These are phyloP conservation scores for Lipomyces kockii DNA, from an alignment of 805 yeast species.

Conservation along the genomic window DNA sequence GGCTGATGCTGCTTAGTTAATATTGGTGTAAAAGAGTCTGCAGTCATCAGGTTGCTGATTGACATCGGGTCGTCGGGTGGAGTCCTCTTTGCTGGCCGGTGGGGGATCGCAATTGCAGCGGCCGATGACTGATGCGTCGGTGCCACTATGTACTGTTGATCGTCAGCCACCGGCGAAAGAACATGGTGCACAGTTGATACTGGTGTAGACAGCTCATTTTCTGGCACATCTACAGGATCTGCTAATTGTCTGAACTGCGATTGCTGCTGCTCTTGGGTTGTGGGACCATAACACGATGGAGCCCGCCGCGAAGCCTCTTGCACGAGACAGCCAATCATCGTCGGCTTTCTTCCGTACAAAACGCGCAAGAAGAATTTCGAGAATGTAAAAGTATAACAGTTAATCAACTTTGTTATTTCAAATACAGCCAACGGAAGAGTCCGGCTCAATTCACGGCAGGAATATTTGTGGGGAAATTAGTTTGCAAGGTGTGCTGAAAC, in stretches of 20 bases:
- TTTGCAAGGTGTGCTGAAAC: not conserved
- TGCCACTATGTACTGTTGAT: not conserved
- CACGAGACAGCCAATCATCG: slow-evolving; percentile 6
- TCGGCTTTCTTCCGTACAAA: not conserved
- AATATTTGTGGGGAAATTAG: too few relatives aligned
- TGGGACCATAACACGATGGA: not conserved
- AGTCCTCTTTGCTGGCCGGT: not conserved
- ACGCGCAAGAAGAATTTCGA: not conserved
- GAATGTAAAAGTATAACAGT: not conserved
- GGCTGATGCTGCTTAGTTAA: not conserved
- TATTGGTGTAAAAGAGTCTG: not conserved
- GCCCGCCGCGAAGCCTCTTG: not conserved
- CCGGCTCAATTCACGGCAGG: too few relatives aligned
- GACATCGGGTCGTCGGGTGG: not conserved
- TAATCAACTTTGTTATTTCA: not conserved
- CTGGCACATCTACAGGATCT: not conserved
- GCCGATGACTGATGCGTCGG: not conserved
- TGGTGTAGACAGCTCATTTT: not conserved
- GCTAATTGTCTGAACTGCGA: not conserved
- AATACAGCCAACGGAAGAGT: not conserved
- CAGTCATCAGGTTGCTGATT: not conserved
- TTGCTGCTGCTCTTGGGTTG: not conserved
- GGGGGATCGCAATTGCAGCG: not conserved
- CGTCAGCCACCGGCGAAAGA: not conserved
- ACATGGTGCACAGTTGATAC: not conserved